phyloP scores from a whole-genome alignment of 2,329 filamentous ascomycete species.

The Triangularia setosa region DNA sequence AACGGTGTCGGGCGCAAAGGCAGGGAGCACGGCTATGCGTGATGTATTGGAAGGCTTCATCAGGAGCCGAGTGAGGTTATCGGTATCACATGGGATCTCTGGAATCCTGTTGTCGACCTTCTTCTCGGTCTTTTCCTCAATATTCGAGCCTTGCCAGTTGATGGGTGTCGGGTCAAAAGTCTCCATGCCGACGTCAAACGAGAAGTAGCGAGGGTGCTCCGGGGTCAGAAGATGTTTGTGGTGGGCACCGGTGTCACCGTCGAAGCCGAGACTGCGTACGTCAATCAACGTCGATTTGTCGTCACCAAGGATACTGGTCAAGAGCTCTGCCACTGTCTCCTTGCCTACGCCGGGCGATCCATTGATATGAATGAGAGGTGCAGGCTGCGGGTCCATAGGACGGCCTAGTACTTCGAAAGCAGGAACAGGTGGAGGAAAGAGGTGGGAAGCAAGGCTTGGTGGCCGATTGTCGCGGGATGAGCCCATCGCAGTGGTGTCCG shows the following conservation, averaged over 20 bases:
- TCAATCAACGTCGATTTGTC: constrained; percentile 31
- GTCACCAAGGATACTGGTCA: constrained; percentile 30
- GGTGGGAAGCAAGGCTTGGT: neutral
- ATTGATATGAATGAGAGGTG: constrained; percentile 34
- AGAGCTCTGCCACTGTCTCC: constrained; percentile 31
- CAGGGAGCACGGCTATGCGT: constrained; percentile 29
- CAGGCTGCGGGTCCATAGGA: constrained; percentile 20
- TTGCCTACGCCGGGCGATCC: constrained; percentile 34
- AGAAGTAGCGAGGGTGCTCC: constrained; percentile 20
- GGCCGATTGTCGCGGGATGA: neutral
- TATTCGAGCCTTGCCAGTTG: neutral
- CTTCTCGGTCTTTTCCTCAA: neutral
- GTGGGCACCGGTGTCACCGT: constrained; percentile 2
- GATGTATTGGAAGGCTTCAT: constrained; percentile 17
- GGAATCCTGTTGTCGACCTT: neutral
- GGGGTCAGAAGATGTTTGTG: constrained; percentile 17
- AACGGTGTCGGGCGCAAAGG: constrained; percentile 28
- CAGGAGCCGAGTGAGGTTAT: constrained; percentile 28
- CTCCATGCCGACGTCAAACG: constrained; percentile 10
- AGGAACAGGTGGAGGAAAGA: constrained; percentile 1
- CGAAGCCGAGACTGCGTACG: constrained; percentile 15
- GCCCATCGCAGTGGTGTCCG: neutral
- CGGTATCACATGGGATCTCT: constrained; percentile 12
- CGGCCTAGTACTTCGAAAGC: constrained; percentile 16
- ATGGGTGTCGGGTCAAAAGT: neutral